Base-by-base conservation (phyloP, 495 filamentous ascomycete genomes). In the Endocarpon pusillum region DNA sequence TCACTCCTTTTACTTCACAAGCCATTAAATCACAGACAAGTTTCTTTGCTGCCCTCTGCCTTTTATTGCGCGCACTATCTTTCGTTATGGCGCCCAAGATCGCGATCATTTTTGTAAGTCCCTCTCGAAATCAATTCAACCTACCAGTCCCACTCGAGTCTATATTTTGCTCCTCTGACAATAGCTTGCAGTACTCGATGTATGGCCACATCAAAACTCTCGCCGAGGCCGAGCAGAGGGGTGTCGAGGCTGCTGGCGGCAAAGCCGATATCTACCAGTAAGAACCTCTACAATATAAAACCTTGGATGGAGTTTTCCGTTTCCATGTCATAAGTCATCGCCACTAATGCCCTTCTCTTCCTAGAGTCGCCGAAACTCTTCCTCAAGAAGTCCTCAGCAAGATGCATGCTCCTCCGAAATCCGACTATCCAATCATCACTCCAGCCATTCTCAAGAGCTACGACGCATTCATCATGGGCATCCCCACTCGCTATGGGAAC, bases 401-500 rank as follows among this genome's bases (percentile, higher is more conserved):
- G 70, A 91, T 97, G 84, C 50, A 93, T 63, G 87, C 89, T 28
- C 78, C 86, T 4, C 53, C 74, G 41, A 89, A 94, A 66, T 46
- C 64, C 31, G 62, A 66, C 51, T 62, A 82, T 55, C 73, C 82
- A 21, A 51, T 75, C 34, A 59, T 76, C 45, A 71, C 78, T 49
- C 74, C 83, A 16, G 49, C 62, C 3, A 62, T 54, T 9, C 72
- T 94, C n/a, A 64, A 71, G 41, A 37, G 69, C 36, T 94, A 89
- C 62, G 85, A 96, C 51, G 89, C 65, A 51, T 75, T 99, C 59
- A 75, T 99, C 23, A 69, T 99, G 41, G 91, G 91, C 45, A 85
- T 99, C 57, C 89, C 89, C 20, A 99, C 89, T n/a, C 77, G 89
- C 37, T 99, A 81, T 62, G 89, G 89, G 54, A 99, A 93, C 73